phyloP scores from a whole-genome alignment of 2,329 filamentous ascomycete genomes.

The Pyrenophora graminea region DNA sequence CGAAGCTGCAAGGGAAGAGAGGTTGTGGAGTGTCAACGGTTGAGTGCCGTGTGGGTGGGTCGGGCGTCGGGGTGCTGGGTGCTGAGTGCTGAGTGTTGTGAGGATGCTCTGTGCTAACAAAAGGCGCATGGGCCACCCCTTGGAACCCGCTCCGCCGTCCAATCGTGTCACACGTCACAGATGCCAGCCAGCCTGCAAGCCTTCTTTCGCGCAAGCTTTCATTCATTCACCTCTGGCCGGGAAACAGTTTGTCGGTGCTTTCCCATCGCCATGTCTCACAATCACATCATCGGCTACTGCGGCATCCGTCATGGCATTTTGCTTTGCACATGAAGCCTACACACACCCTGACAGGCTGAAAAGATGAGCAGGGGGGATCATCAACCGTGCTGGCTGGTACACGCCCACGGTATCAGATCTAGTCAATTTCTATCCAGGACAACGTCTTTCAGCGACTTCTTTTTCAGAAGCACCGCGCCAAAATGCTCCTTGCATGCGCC shows the following conservation, averaged over 20 bases:
- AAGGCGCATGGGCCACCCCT: background rate
- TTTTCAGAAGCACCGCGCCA: conserved; percentile 17
- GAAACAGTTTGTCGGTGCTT: too few relatives aligned
- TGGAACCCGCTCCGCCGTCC: too few relatives aligned
- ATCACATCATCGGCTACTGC: too few relatives aligned
- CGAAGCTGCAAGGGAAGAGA: conserved; percentile 2
- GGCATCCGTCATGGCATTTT: too few relatives aligned
- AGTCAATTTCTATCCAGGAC: conserved; percentile 38
- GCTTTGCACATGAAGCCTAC: too few relatives aligned
- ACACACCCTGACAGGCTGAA: background rate
- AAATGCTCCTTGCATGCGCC: conserved; percentile 23
- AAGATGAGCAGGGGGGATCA: conserved; percentile 27
- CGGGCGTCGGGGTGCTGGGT: conserved; percentile 14
- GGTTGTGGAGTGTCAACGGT: background rate
- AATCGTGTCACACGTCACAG: too few relatives aligned
- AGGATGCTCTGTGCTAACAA: conserved; percentile 22
- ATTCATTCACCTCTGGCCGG: too few relatives aligned
- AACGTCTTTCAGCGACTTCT: conserved; percentile 20
- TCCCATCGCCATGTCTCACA: too few relatives aligned
- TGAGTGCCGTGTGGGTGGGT: conserved; percentile 5
- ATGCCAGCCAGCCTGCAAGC: too few relatives aligned
- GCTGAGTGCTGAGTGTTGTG: conserved; percentile 25
- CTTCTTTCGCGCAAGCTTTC: too few relatives aligned
- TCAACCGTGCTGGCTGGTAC: conserved; percentile 14
- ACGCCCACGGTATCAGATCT: conserved; percentile 27